These are phyloP conservation scores for Prunus armeniaca DNA, from an alignment of 306 rosid genomes.

Conservation along the genomic window DNA sequence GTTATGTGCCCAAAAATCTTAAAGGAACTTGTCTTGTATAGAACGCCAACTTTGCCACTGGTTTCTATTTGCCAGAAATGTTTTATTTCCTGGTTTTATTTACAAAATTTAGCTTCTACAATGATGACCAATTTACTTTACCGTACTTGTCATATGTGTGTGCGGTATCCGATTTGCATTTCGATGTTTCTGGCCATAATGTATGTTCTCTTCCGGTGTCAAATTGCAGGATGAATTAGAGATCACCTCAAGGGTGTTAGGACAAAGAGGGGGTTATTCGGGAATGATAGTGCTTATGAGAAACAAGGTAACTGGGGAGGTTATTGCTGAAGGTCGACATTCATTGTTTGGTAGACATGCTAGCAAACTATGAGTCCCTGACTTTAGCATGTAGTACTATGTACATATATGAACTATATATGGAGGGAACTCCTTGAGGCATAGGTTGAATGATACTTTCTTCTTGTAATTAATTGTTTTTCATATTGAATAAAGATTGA, in stretches of 20 bases:
- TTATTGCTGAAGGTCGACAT: conserved; percentile 93
- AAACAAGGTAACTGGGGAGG: conserved; percentile 77
- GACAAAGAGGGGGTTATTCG: conserved; percentile 66
- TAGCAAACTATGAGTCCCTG: conserved; percentile 55
- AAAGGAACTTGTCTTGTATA: background rate
- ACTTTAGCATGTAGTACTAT: background rate
- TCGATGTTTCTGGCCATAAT: background rate
- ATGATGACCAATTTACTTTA: background rate
- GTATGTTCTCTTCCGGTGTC: background rate
- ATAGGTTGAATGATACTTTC: background rate
- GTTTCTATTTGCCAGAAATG: background rate
- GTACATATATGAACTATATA: background rate
- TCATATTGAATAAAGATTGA: background rate
- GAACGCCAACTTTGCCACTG: background rate
- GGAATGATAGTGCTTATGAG: conserved; percentile 67
- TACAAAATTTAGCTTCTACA: background rate
- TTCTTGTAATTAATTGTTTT: background rate
- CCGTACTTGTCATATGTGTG: background rate
- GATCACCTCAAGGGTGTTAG: conserved; percentile 65
- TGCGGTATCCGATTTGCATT: background rate
- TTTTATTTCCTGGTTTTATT: background rate
- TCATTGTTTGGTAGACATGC: conserved; percentile 67
- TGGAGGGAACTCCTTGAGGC: background rate
- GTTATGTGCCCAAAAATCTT: background rate
- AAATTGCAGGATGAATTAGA: conserved; percentile 82